These are phyloP conservation scores for Rhodotorula paludigena DNA, from an alignment of 768 basidiomycete genomes.

Conservation along the genomic window DNA sequence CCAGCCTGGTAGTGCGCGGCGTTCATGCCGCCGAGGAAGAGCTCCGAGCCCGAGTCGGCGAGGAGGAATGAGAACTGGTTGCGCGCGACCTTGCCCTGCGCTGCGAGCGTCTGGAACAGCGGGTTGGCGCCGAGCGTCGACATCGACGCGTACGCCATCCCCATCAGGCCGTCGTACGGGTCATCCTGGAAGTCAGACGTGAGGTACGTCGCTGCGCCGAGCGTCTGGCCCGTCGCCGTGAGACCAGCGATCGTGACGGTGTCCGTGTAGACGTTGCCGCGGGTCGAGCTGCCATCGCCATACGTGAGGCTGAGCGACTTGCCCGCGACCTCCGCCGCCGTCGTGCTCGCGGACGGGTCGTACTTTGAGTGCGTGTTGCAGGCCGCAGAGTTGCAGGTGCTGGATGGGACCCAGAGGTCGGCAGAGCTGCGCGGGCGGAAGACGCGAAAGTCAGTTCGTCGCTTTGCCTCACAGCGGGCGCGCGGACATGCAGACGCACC, in stretches of 20 bases:
- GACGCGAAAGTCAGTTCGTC: neutral
- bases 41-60: conserved; percentile 38
- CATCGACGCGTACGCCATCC: conserved; percentile 49
- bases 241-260: conserved; percentile 52
- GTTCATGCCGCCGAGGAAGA: conserved; percentile 49
- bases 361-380: conserved; percentile 50
- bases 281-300: conserved; percentile 54
- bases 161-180: conserved; percentile 41
- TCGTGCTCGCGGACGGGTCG: conserved; percentile 45
- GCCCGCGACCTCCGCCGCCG: conserved; percentile 45
- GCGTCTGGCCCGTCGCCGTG: conserved; percentile 50
- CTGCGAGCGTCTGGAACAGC: conserved; percentile 39
- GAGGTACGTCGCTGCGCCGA: conserved; percentile 51
- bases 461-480: no score
- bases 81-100: conserved; percentile 26
- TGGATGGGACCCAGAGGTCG: conserved; percentile 40
- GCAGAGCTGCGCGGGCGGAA: conserved; percentile 23
- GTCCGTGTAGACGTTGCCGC: conserved; percentile 53
- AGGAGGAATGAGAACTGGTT: conserved; percentile 40
- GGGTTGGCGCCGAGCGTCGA: conserved; percentile 50
- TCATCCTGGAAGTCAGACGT: conserved; percentile 34
- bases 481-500: conserved; percentile 1
- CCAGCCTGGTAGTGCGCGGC: conserved; percentile 41
- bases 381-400: conserved; percentile 30
- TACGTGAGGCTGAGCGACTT: conserved; percentile 52